Evolutionary conservation across 2,329 filamentous ascomycete genomes (phyloP).

Genomic region (Paecilomyces formosus): DNA sequence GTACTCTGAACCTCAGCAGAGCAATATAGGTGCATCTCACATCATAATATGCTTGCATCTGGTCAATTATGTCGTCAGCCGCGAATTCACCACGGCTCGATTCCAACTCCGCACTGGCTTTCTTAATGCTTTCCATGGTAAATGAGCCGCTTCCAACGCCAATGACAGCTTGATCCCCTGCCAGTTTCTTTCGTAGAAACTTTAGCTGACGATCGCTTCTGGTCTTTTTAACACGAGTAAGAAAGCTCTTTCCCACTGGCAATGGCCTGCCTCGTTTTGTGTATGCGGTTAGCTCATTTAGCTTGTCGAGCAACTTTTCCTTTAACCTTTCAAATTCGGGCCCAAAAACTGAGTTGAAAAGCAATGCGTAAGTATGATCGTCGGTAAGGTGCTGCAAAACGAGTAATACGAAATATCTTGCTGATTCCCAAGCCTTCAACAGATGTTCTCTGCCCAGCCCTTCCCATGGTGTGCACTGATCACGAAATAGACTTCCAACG

Average conservation of each 20-base stretch:
- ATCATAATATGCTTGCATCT: conserved; percentile 40
- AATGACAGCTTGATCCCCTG: too few relatives aligned
- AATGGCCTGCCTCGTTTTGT: not conserved
- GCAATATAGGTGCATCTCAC: conserved; percentile 16
- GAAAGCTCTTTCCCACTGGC: not conserved
- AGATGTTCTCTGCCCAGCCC: conserved; percentile 18
- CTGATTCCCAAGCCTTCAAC: conserved; percentile 15
- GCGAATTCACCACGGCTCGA: conserved; percentile 23
- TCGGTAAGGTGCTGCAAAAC: not conserved
- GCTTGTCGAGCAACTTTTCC: not conserved
- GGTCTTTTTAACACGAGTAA: not conserved
- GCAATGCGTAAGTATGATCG: too few relatives aligned
- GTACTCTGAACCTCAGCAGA: not conserved
- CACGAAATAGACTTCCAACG: not conserved
- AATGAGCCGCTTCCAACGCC: not conserved
- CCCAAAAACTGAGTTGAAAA: not conserved
- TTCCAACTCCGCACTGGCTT: not conserved
- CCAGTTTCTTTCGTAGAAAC: not conserved
- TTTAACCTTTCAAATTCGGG: conserved; percentile 17
- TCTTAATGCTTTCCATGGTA: not conserved
- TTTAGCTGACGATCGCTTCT: not conserved
- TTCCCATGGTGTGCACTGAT: not conserved
- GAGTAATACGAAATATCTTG: conserved; percentile 11
- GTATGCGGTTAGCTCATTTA: not conserved
- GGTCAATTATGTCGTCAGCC: conserved; percentile 36